phyloP scores from a whole-genome alignment of 495 filamentous ascomycete genomes.

The Copromyces sp. region DNA sequence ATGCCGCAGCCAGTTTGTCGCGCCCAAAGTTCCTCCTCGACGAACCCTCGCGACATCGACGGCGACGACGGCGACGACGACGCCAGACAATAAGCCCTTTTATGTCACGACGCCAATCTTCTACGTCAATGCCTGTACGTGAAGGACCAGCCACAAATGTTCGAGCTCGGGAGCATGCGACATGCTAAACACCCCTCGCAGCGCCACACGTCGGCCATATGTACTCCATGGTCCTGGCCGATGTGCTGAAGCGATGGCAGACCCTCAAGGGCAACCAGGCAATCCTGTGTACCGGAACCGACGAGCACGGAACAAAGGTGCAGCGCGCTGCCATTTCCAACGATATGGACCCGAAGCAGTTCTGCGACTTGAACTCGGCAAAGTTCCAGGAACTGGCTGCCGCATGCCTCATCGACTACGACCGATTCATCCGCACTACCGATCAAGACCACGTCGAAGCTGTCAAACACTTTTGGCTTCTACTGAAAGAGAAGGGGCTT shows the following conservation, averaged over 20 bases:
- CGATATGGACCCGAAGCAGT: constrained; percentile 37
- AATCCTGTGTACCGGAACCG: constrained; percentile 81
- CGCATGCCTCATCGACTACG: constrained; percentile 55
- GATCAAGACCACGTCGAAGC: constrained; percentile 70
- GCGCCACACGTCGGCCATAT: constrained; percentile 92
- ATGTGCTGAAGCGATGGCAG: constrained; percentile 90
- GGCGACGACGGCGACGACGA: neutral
- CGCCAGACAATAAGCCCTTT: constrained; percentile 60
- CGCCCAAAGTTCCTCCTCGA: constrained; percentile 4
- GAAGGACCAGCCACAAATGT: neutral
- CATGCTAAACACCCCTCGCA: constrained; percentile 27
- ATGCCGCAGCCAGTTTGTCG: constrained; percentile 5
- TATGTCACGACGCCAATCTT: constrained; percentile 97
- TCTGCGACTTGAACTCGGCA: constrained; percentile 52
- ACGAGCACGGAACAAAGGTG: constrained; percentile 97
- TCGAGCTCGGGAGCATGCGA: neutral
- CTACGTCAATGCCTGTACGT: constrained; percentile 90
- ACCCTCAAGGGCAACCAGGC: constrained; percentile 57
- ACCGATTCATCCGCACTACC: constrained; percentile 88
- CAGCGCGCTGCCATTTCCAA: constrained; percentile 70
- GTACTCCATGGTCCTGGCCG: constrained; percentile 83
- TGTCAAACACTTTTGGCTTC: constrained; percentile 83
- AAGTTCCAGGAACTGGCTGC: constrained; percentile 61
- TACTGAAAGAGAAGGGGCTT: constrained; percentile 62
- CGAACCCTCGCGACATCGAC: neutral